A percentile compares a stretch with the other conserved stretches of the same genome.
phyloP scores from a whole-genome alignment of 345 rosid species.

The Raphanus raphanistrum region DNA sequence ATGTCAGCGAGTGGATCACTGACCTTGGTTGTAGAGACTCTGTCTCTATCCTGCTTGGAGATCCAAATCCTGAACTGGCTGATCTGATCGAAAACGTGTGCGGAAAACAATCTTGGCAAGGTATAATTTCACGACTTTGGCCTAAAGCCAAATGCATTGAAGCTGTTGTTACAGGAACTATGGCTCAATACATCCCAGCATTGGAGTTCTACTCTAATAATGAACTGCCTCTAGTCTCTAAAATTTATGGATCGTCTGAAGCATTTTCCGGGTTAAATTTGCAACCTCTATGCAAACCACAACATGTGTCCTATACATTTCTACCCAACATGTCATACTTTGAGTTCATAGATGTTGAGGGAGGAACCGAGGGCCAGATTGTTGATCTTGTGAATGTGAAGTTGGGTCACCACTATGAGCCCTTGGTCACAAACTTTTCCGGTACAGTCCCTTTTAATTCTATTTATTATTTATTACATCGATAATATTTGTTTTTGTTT shows the following conservation, averaged over 20 bases:
- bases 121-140: neutral
- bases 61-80: neutral
- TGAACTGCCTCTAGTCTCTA: neutral
- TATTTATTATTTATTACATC: too few relatives aligned
- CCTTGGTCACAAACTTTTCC: neutral
- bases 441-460: too few relatives aligned
- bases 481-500: too few relatives aligned
- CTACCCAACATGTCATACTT: neutral
- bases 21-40: neutral
- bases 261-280: neutral
- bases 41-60: neutral
- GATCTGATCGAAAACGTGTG: neutral
- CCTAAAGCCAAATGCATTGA: neutral
- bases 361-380: neutral
- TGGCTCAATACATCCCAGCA: neutral
- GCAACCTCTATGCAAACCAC: neutral
- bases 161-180: neutral
- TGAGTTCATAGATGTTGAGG: neutral
- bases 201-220: neutral
- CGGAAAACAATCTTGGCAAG: neutral
- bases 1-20: neutral
- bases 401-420: neutral
- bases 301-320: neutral
- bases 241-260: neutral
- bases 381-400: neutral